Conservation (phyloP, 2,329 filamentous ascomycete species). For the Fusarium pseudoanthophilum region DNA sequence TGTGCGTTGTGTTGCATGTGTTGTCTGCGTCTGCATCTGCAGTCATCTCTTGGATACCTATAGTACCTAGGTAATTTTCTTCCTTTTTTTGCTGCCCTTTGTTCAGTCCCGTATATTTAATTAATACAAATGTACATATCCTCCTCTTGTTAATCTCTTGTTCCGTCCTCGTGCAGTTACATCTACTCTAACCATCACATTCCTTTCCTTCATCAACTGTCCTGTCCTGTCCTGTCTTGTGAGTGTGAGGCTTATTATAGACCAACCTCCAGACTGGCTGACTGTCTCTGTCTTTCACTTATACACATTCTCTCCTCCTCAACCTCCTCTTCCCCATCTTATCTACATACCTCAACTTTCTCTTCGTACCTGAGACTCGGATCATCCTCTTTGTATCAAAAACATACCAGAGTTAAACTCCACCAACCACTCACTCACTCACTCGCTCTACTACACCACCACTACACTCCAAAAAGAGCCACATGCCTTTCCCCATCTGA, state of each 20-base stretch:
- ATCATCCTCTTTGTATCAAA: conserved; percentile 28
- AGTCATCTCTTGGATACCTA: neutral
- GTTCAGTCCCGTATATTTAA: conserved; percentile 13
- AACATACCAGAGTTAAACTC: conserved; percentile 24
- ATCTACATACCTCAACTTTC: conserved; percentile 6
- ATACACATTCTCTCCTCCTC: conserved; percentile 10
- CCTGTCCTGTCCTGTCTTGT: neutral
- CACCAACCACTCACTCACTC: conserved; percentile 15
- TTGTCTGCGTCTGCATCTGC: neutral
- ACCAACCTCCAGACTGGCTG: neutral
- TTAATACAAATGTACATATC: conserved; percentile 6
- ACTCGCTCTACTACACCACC: neutral
- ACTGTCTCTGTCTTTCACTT: neutral
- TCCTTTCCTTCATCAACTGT: conserved; percentile 9
- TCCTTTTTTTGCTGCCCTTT: conserved; percentile 5
- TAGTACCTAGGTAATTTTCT: neutral
- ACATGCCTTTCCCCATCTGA: conserved; percentile 15
- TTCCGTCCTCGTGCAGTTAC: neutral
- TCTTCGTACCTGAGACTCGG: conserved; percentile 3
- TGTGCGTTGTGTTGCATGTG: neutral
- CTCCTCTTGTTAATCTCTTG: neutral
- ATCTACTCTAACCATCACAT: conserved; percentile 4
- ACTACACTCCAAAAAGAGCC: neutral
- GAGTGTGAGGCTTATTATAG: neutral
- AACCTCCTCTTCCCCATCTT: conserved; percentile 4